Evolutionary conservation across 371 early-diverging fungal species (phyloP).

Genomic region (Zychaea mexicana): DNA sequence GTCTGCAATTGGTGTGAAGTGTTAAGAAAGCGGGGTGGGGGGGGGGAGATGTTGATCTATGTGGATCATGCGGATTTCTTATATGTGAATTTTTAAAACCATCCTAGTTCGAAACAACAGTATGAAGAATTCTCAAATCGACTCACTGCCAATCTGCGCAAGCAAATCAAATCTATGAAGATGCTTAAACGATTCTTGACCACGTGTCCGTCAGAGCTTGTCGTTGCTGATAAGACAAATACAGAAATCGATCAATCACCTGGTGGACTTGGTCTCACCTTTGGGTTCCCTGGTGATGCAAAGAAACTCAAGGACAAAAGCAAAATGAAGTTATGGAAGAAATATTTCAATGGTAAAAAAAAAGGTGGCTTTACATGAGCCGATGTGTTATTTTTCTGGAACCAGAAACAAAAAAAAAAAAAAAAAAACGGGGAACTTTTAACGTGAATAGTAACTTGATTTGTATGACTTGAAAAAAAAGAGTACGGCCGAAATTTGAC

Average conservation of each 20-base stretch:
- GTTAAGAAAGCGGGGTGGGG: not conserved
- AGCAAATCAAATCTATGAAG: conserved; percentile 76
- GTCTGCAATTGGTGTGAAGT: too few species aligned
- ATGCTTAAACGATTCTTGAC: conserved; percentile 80
- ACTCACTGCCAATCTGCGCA: conserved; percentile 53
- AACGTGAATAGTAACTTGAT: too few species aligned
- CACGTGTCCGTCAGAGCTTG: conserved; percentile 76
- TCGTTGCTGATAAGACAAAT: conserved; percentile 61
- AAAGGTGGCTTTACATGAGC: too few species aligned
- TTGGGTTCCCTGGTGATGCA: conserved; percentile 87
- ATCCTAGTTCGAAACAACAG: conserved; percentile 33
- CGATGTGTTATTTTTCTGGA: too few species aligned
- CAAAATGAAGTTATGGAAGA: conserved; percentile 78
- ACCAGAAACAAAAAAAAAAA: too few species aligned
- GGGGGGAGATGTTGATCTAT: too few species aligned
- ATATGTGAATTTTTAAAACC: not conserved
- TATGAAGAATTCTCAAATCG: conserved; percentile 55
- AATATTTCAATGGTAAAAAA: conserved; percentile 61
- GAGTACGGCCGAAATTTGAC: conserved; percentile 93
- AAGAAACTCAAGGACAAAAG: conserved; percentile 77
- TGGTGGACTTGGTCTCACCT: conserved; percentile 82
- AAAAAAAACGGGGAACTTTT: not conserved
- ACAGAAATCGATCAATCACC: conserved; percentile 33
- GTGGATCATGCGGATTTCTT: not conserved
- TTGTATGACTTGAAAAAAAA: too few species aligned